These are phyloP conservation scores for Nannochloris sp. DNA, from an alignment of 139 green algal species.

Conservation along the genomic window DNA sequence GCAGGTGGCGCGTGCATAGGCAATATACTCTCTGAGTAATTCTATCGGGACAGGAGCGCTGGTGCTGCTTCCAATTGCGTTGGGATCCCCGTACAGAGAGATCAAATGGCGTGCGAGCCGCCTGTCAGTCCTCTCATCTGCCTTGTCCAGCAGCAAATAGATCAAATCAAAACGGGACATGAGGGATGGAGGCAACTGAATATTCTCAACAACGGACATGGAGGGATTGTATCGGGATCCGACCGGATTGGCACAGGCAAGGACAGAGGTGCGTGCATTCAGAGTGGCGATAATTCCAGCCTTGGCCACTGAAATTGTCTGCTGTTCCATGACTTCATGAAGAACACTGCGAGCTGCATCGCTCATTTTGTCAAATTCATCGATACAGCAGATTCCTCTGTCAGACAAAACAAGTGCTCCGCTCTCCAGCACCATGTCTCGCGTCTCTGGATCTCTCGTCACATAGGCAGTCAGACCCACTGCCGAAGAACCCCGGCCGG, in stretches of 20 bases:
- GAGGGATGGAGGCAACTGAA: conserved; percentile 91
- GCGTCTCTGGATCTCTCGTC: conserved; percentile 79
- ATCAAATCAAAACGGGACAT: conserved; percentile 93
- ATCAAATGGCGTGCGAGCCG: conserved; percentile 85
- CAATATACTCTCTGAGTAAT: conserved; percentile 82
- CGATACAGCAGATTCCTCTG: conserved; percentile 93
- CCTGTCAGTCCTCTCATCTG: conserved; percentile 68
- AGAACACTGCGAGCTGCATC: conserved; percentile 83
- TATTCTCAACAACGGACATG: conserved; percentile 91
- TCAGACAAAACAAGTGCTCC: conserved; percentile 92
- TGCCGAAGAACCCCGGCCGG: conserved; percentile 77
- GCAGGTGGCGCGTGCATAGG: conserved; percentile 63
- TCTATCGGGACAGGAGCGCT: conserved; percentile 40
- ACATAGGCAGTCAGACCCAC: conserved; percentile 97
- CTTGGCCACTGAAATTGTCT: conserved; percentile 97
- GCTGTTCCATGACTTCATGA: conserved; percentile 98
- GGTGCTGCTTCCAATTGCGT: not conserved
- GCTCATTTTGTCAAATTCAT: conserved; percentile 99
- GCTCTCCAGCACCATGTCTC: conserved; percentile 92
- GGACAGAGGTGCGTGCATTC: conserved; percentile 85
- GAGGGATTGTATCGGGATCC: conserved; percentile 78
- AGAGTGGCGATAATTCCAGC: conserved; percentile 95
- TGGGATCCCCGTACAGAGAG: conserved; percentile 64
- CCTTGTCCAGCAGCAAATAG: conserved; percentile 90
- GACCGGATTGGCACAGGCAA: conserved; percentile 70